Evolutionary conservation across 2,329 filamentous ascomycete genomes (phyloP).

Genomic region (Cucurbitaria berberidis): DNA sequence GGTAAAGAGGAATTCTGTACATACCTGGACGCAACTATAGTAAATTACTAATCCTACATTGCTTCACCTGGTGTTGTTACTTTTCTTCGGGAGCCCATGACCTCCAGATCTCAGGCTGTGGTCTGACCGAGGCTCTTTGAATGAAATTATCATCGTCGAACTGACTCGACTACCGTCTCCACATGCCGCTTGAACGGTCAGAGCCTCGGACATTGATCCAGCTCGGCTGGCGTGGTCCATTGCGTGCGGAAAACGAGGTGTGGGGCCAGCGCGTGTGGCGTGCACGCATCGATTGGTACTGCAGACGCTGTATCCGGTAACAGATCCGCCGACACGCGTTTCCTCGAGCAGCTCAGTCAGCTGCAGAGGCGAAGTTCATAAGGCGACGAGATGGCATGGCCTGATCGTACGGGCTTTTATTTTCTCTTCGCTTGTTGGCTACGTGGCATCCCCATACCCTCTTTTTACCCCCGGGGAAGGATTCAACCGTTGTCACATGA

Average conservation of each 20-base stretch:
- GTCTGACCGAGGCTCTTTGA: not conserved
- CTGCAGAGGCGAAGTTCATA: too few species aligned
- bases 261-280: constrained; percentile 5
- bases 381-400: not conserved
- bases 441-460: not conserved
- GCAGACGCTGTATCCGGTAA: constrained; percentile 2
- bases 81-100: not conserved
- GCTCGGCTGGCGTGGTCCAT: too few species aligned
- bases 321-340: constrained; percentile 1
- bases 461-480: too few species aligned
- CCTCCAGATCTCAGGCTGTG: not conserved
- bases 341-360: too few species aligned
- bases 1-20: too few species aligned
- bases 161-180: not conserved
- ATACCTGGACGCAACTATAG: too few species aligned
- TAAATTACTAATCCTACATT: too few species aligned
- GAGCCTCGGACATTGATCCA: too few species aligned
- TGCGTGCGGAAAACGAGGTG: too few species aligned
- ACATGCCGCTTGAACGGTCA: not conserved
- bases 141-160: not conserved
- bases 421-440: too few species aligned
- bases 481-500: too few species aligned
- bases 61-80: too few species aligned
- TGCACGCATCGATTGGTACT: constrained; percentile 4
- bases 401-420: not conserved